Conservation (phyloP, 768 basidiomycete genomes). For the Tylopilus intermedius region DNA sequence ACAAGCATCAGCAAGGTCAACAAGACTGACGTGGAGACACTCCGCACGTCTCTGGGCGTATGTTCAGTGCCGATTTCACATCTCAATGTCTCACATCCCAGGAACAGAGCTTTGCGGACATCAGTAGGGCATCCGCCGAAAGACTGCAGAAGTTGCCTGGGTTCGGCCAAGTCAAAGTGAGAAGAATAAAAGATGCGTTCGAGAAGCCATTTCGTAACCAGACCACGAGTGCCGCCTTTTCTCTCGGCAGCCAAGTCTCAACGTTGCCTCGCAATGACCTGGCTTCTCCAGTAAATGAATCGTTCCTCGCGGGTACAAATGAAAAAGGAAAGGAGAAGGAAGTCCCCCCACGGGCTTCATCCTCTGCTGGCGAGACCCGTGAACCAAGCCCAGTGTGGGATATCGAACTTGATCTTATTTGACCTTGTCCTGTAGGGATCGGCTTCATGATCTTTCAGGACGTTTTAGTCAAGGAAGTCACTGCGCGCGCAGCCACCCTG, state of each 20-base stretch:
- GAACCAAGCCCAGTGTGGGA: slow-evolving; percentile 66
- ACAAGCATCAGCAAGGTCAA: slow-evolving; percentile 92
- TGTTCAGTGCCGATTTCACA: slow-evolving; percentile 24
- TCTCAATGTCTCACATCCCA: slow-evolving; percentile 3
- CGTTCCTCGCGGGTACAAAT: not conserved
- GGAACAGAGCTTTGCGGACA: slow-evolving; percentile 76
- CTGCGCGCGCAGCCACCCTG: too few species aligned
- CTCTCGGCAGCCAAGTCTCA: slow-evolving; percentile 25
- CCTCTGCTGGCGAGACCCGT: slow-evolving; percentile 24
- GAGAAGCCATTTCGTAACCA: slow-evolving; percentile 79
- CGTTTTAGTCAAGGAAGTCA: too few species aligned
- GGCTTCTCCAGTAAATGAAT: slow-evolving; percentile 1
- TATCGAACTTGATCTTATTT: slow-evolving; percentile 56
- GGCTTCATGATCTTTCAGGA: not conserved
- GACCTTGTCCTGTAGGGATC: not conserved
- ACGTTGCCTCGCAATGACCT: not conserved
- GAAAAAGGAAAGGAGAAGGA: slow-evolving; percentile 23
- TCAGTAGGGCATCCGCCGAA: slow-evolving; percentile 67
- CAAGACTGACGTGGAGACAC: slow-evolving; percentile 93
- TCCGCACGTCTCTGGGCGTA: slow-evolving; percentile 89
- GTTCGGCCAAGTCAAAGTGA: slow-evolving; percentile 91
- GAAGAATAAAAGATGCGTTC: slow-evolving; percentile 85
- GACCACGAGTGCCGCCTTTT: slow-evolving; percentile 45
- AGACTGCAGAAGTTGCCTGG: slow-evolving; percentile 83
- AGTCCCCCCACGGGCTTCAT: not conserved